Evolutionary conservation across 306 rosid species (phyloP), one percentile per base, ranked within the genome.

Genomic region (Prunus mongolica): DNA sequence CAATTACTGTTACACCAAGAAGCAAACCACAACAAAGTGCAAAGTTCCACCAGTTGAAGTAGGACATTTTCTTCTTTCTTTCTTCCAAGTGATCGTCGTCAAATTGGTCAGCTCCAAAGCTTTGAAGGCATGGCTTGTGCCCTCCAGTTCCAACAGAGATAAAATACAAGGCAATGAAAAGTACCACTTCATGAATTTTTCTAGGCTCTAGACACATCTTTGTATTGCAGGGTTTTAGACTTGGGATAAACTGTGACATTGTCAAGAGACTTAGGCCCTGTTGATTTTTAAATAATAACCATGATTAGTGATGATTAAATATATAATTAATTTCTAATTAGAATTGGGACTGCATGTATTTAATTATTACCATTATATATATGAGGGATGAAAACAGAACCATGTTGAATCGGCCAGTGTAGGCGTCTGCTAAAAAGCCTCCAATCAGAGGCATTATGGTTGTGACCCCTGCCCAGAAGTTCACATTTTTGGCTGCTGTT

Each of bases 1-100:
- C 96, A 76, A 94, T 82, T 12, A 90, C 71, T 22, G 98, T 94
- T 3, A 91, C 98, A 77, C 98, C 98, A 10, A 89, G 50, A 19
- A 94, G 63, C 58, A 94, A 80, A 22, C 98, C 98, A 62, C 79
- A 79, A 69, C 97, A 94, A 3, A 94, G 89, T 6, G 91, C 90
- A 85, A 83, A 86, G 72, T 78, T 94, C 98, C 98, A 94, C 98
- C 98, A 94, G 46, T 94, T 94, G 89, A 94, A 94, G 78, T 79
- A 94, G 1, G 98, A 89, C 98, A 94, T 90, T 83, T 92, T 94
- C 76, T 91, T 91, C 49, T 45, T 78, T 64, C 95, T 82, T 72
- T 94, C 98, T 61, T 78, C 76, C 0, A 49, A 54, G 75, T 92
- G 86, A 14, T 89, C 89, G 24, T 91, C 98, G 46, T 94, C 96